Base-by-base conservation (phyloP, 1,284 basidiomycete species). In the Sphaerobolus stellatus region DNA sequence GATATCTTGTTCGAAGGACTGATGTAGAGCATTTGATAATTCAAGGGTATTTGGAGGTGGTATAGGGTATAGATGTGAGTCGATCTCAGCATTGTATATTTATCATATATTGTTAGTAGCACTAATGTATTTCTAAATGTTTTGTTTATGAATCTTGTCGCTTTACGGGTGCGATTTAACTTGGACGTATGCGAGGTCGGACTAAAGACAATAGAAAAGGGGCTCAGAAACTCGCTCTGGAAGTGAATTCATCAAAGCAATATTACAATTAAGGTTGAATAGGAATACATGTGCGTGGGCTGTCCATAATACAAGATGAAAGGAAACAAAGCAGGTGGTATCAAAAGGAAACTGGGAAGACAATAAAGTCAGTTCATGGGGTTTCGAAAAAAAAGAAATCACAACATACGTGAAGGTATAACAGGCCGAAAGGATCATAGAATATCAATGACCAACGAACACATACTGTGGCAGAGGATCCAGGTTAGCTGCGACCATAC, bases 21-120 rank as follows among this genome's bases (percentile, higher is more conserved):
- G 92, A 96, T 69, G 86, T 98, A 56, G 95, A 98, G 69, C 86
- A 93, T 67, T 78, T 98, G 60, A 90, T 98, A 62, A 84, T 95
- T 1, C 90, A 94, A 65, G 94, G 94, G 3, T 96, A 89, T 70
- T 73, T 98, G 58, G 90, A 95, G 71, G 81, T 88, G 62, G 78
- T 85, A 57, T 75, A 65, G 64, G 58, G 56, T 3, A 50, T 30
- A 28, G 18, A 2, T 48, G 33, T 34, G 33, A n/a, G 33, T 36
- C 11, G 11, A 36, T 36, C 33, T n/a, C n/a, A n/a, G n/a, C n/a
- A n/a, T n/a, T n/a, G n/a, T n/a, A n/a, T n/a, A n/a, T n/a, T n/a
- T n/a, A n/a, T n/a, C n/a, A n/a, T n/a, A n/a, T n/a, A n/a, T n/a
- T n/a, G n/a, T n/a, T n/a, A n/a, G n/a, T n/a, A n/a, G n/a, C n/a